These are phyloP conservation scores for Grammothele lineata DNA, from an alignment of 768 basidiomycete genomes.

Conservation along the genomic window DNA sequence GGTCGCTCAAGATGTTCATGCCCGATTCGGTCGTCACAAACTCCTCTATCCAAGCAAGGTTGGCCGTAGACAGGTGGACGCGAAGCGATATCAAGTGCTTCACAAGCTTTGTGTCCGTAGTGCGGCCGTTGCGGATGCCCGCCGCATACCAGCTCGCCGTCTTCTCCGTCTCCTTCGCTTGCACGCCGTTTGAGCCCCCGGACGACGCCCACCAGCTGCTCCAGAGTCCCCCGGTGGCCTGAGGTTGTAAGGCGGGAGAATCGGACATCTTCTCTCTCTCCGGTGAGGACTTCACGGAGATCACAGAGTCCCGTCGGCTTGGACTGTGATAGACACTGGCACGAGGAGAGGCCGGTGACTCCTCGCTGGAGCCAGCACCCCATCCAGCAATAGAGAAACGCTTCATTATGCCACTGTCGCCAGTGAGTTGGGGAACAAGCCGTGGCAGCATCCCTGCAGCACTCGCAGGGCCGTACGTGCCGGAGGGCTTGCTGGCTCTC, in stretches of 20 bases:
- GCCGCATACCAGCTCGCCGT: constrained; percentile 63
- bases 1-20: constrained; percentile 51
- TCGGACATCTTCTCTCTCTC: constrained; percentile 26
- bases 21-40: constrained; percentile 70
- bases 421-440: constrained; percentile 72
- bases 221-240: constrained; percentile 75
- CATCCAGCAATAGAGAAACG: constrained; percentile 65
- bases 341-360: constrained; percentile 31
- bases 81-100: constrained; percentile 81
- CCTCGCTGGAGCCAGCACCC: constrained; percentile 40
- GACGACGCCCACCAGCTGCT: constrained; percentile 72
- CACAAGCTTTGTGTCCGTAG: constrained; percentile 54
- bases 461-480: constrained; percentile 61
- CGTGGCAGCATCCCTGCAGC: constrained; percentile 55
- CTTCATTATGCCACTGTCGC: constrained; percentile 61
- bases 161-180: constrained; percentile 35
- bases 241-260: constrained; percentile 42
- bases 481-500: constrained; percentile 26
- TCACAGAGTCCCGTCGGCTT: constrained; percentile 17
- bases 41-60: constrained; percentile 70
- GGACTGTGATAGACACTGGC: constrained; percentile 36
- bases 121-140: constrained; percentile 49
- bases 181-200: constrained; percentile 36
- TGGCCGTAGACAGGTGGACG: constrained; percentile 82
- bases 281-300: constrained; percentile 19